These are phyloP conservation scores for Salmacisia buchloeana DNA, from an alignment of 1,284 basidiomycete genomes.

Conservation along the genomic window DNA sequence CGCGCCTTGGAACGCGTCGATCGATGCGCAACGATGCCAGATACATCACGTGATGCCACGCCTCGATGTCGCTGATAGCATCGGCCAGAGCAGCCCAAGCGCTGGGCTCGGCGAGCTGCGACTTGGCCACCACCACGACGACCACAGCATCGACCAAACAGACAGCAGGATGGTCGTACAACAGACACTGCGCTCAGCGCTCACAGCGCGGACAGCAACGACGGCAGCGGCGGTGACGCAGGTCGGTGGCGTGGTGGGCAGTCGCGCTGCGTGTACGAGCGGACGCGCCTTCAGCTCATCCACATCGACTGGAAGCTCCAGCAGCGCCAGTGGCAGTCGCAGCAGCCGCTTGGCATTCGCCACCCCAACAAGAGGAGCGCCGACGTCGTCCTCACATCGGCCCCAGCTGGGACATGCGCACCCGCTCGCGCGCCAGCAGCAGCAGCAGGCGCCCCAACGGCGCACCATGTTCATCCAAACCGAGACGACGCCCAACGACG, in stretches of 20 bases:
- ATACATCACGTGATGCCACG: no score
- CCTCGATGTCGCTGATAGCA: no score
- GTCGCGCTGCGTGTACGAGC: not conserved
- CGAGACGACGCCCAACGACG: slow-evolving; percentile 92
- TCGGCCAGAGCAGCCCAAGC: no score
- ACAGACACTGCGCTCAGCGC: not conserved
- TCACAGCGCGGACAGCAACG: not conserved
- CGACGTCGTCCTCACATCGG: not conserved
- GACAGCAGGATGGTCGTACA: not conserved
- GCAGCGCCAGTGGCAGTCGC: no score
- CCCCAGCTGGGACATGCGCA: not conserved
- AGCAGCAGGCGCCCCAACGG: not conserved
- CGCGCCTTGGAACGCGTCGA: no score
- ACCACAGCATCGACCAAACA: no score
- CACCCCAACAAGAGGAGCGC: not conserved
- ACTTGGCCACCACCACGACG: no score
- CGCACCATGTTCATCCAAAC: slow-evolving; percentile 96
- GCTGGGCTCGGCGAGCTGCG: no score
- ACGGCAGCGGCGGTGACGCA: not conserved
- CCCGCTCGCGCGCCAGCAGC: not conserved
- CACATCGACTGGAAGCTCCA: no score
- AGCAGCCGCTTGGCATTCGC: no score
- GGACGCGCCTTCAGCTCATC: no score
- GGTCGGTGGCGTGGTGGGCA: not conserved
- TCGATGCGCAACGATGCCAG: no score